These are phyloP conservation scores for Paxillus involutus DNA, from an alignment of 768 basidiomycete genomes.

Conservation along the genomic window DNA sequence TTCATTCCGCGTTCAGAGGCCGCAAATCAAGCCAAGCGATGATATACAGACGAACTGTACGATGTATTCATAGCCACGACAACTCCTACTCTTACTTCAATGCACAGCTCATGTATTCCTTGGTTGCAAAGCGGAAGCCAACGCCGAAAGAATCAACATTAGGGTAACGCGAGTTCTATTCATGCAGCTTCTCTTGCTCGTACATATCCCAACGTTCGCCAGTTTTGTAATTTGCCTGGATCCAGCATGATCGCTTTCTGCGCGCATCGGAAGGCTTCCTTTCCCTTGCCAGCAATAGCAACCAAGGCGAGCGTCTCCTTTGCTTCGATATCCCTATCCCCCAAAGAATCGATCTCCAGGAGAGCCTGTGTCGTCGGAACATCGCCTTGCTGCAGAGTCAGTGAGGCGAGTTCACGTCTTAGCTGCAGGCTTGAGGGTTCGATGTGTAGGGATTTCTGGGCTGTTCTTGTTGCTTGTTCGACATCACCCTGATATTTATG, in stretches of 20 bases:
- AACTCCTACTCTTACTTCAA: background rate
- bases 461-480: slow-evolving; percentile 47
- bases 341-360: slow-evolving; percentile 33
- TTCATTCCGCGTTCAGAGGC: slow-evolving; percentile 33
- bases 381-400: slow-evolving; percentile 52
- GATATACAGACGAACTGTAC: slow-evolving; percentile 2
- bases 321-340: slow-evolving; percentile 36
- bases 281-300: slow-evolving; percentile 42
- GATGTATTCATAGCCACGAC: background rate
- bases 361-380: slow-evolving; percentile 45
- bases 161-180: slow-evolving; percentile 10
- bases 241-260: slow-evolving; percentile 64
- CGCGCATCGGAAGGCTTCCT: slow-evolving; percentile 42
- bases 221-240: slow-evolving; percentile 46
- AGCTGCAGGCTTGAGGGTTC: slow-evolving; percentile 53
- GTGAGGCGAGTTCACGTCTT: slow-evolving; percentile 53
- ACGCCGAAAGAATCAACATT: background rate
- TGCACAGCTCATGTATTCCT: background rate
- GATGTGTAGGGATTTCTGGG: slow-evolving; percentile 55
- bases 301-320: slow-evolving; percentile 47
- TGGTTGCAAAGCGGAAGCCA: background rate
- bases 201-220: slow-evolving; percentile 63
- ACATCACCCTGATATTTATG: slow-evolving; percentile 42
- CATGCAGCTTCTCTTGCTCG: slow-evolving; percentile 29
- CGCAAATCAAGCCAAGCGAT: slow-evolving; percentile 40